phyloP scores from a whole-genome alignment of 2,329 filamentous ascomycete species.

The Pseudogymnoascus sp. region DNA sequence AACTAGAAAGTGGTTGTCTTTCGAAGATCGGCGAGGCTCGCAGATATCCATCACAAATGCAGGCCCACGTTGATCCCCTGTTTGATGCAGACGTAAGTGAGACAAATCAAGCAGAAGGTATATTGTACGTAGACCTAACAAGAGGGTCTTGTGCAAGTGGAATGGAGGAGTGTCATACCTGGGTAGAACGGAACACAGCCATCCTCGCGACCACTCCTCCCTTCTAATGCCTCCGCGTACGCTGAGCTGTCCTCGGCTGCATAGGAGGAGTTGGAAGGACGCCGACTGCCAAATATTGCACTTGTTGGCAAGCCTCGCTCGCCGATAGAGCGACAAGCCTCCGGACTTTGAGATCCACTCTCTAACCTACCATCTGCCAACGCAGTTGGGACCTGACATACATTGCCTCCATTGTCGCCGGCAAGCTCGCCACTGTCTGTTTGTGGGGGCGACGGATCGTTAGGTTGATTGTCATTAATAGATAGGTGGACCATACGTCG shows the following conservation, averaged over 20 bases:
- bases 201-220: background rate
- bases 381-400: background rate
- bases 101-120: background rate
- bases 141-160: background rate
- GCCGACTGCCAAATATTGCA: background rate
- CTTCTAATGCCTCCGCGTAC: background rate
- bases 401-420: background rate
- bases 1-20: background rate
- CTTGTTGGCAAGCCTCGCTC: background rate
- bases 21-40: background rate
- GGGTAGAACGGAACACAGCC: background rate
- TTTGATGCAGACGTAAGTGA: background rate
- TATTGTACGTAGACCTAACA: background rate
- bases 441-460: background rate
- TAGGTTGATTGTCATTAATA: background rate
- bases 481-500: background rate
- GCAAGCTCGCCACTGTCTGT: background rate
- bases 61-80: background rate
- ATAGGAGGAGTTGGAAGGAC: background rate
- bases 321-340: background rate
- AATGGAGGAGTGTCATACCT: background rate
- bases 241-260: background rate
- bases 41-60: background rate
- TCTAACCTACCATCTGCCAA: background rate
- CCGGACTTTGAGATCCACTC: background rate